Evolutionary conservation across 192 early-diverging fungal species (phyloP).

Genomic region (Lobosporangium transversale): DNA sequence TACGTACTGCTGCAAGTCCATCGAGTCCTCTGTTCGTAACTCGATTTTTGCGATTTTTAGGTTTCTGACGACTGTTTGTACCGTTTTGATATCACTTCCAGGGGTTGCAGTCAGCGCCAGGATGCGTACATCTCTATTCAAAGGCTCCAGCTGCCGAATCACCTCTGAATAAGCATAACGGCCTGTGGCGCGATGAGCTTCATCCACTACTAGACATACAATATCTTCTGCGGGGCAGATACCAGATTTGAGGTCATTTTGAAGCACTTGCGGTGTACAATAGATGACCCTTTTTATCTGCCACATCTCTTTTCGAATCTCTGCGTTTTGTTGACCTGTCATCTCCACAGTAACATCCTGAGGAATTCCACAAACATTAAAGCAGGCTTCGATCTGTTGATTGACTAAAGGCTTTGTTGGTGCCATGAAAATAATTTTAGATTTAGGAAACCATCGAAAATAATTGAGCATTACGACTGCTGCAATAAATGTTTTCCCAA

Average conservation of each 20-base stretch:
- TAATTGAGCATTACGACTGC: slow-evolving; percentile 94
- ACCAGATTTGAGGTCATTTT: slow-evolving; percentile 81
- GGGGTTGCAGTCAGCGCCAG: slow-evolving; percentile 91
- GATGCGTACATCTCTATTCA: slow-evolving; percentile 70
- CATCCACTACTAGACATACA: slow-evolving; percentile 84
- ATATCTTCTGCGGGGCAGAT: slow-evolving; percentile 75
- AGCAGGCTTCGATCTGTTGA: slow-evolving; percentile 92
- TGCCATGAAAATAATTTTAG: slow-evolving; percentile 89
- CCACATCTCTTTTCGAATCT: slow-evolving; percentile 68
- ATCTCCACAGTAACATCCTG: slow-evolving; percentile 67
- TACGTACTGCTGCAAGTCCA: slow-evolving; percentile 82
- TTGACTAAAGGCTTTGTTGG: slow-evolving; percentile 92
- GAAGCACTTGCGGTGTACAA: slow-evolving; percentile 86
- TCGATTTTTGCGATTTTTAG: slow-evolving; percentile 83
- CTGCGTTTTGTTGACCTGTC: slow-evolving; percentile 68
- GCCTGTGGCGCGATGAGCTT: slow-evolving; percentile 91
- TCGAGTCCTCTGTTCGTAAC: slow-evolving; percentile 87
- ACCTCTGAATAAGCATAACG: slow-evolving; percentile 85
- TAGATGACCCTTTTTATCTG: slow-evolving; percentile 78
- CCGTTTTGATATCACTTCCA: slow-evolving; percentile 73
- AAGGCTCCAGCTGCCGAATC: slow-evolving; percentile 63
- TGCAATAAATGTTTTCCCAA: slow-evolving; percentile 96
- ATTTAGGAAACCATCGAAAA: slow-evolving; percentile 90
- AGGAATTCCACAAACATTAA: slow-evolving; percentile 81
- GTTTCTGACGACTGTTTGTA: slow-evolving; percentile 79